Evolutionary conservation across 2,329 filamentous ascomycete genomes (phyloP), one percentile per base, ranked within the genome.

Genomic region (Fusarium oxysporum): DNA sequence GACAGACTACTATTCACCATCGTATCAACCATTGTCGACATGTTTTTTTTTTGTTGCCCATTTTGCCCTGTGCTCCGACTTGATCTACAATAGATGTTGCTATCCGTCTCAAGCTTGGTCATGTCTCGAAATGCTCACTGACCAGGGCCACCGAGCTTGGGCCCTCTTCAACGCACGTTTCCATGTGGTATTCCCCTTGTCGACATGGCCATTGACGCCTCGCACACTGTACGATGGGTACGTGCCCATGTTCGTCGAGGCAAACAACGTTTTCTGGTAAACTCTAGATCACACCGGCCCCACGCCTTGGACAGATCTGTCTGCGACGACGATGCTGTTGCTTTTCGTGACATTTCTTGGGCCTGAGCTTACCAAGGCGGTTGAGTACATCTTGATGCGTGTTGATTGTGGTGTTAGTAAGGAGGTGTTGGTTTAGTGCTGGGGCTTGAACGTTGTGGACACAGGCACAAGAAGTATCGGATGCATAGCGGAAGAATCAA

Each of bases 141-240:
- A 56, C 56, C 40, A 35, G 56, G 60, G 41, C 38, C 14, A 21
- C 50, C 43, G 51, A 73, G 70, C 71, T 71, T 70, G 62, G 71
- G 51, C 71, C 67, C 54, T 56, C 32, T 47, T 41, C 51, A 44
- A 71, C 23, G 44, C 66, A 73, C 38, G 55, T 53, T 62, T 57
- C 61, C 71, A 66, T 74, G 50, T 62, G 60, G 60, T 65, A 74
- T 64, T 54, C 37, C 53, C 19, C 37, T 68, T 57, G 33, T 68
- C 51, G 62, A 30, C 51, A 48, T 65, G 43, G 47, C 43, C 25
- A 41, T 63, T 64, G 62, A 65, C 58, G 65, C 56, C 59, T 70
- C 43, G 47, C 74, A 77, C 71, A 77, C 68, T 72, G 74, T 72
- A 65, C 33, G 48, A 55, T 54, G 45, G 56, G 44, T 53, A 69